Evolutionary conservation across 176 grass and related monocot genomes (phyloP).

Genomic region (Puya raimondii): DNA sequence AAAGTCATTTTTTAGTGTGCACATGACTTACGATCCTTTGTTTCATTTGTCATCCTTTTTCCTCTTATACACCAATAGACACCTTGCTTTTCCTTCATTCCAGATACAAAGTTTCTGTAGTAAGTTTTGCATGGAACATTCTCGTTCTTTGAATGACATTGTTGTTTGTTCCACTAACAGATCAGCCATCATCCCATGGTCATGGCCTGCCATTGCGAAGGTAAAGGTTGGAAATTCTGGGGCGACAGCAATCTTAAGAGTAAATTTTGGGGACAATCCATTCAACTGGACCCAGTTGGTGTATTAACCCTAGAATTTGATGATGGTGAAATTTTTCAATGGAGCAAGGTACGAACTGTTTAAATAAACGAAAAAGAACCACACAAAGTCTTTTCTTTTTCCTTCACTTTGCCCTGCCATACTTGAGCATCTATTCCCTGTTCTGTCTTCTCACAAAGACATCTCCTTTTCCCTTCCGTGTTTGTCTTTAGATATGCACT

Average conservation of each 20-base stretch:
- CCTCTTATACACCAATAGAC: too few relatives aligned
- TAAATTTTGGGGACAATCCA: slow-evolving; percentile 51
- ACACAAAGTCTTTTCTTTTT: background rate
- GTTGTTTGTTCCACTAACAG: slow-evolving; percentile 13
- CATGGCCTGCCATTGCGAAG: slow-evolving; percentile 57
- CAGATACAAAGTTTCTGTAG: background rate
- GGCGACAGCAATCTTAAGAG: slow-evolving; percentile 58
- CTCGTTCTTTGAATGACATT: background rate
- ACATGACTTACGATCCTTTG: too few relatives aligned
- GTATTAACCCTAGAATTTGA: slow-evolving; percentile 51
- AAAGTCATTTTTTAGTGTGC: too few relatives aligned
- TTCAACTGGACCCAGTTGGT: slow-evolving; percentile 52
- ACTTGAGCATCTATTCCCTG: background rate
- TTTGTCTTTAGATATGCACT: background rate
- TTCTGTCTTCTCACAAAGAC: background rate
- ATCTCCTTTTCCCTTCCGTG: background rate
- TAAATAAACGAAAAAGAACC: background rate
- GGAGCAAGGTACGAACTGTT: slow-evolving; percentile 41
- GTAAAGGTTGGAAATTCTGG: slow-evolving; percentile 49
- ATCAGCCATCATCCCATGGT: slow-evolving; percentile 52
- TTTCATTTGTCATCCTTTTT: too few relatives aligned
- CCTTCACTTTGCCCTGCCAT: background rate
- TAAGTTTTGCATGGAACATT: slow-evolving; percentile 1
- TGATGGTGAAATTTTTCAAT: slow-evolving; percentile 50
- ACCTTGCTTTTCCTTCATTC: background rate